phyloP scores from a whole-genome alignment of 2,329 filamentous ascomycete genomes.

The Didymella lethalis region DNA sequence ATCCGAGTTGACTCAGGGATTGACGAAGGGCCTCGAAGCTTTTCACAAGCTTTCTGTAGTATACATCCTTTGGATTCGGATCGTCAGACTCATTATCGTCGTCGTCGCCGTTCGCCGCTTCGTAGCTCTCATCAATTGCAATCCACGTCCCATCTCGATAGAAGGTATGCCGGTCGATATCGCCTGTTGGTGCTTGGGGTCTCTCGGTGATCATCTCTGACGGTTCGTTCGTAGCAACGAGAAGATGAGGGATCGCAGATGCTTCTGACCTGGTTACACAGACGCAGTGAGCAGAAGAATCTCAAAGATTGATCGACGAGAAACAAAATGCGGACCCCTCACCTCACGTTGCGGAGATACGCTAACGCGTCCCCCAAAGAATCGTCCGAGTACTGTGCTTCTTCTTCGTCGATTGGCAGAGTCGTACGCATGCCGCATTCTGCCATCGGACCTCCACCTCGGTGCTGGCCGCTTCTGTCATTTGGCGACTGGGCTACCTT shows the following conservation, averaged over 20 bases:
- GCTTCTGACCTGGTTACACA: slow-evolving; percentile 71
- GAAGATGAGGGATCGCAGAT: slow-evolving; percentile 73
- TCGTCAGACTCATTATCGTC: slow-evolving; percentile 18
- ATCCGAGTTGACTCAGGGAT: slow-evolving; percentile 65
- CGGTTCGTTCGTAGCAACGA: slow-evolving; percentile 63
- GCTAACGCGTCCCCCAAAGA: slow-evolving; percentile 42
- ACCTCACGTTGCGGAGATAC: slow-evolving; percentile 49
- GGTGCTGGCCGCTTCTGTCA: slow-evolving; percentile 10
- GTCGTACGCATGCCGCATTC: slow-evolving; percentile 41
- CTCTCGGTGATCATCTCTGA: slow-evolving; percentile 24
- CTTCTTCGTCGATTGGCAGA: slow-evolving; percentile 35
- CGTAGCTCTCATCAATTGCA: slow-evolving; percentile 53
- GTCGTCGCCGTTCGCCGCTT: slow-evolving; percentile 29
- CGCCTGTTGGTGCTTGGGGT: slow-evolving; percentile 57
- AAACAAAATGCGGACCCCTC: slow-evolving; percentile 6
- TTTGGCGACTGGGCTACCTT: not conserved
- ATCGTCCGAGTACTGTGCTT: slow-evolving; percentile 38
- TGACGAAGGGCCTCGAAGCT: slow-evolving; percentile 72
- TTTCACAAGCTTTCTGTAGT: slow-evolving; percentile 70
- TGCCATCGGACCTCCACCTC: slow-evolving; percentile 17
- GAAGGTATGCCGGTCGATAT: slow-evolving; percentile 64
- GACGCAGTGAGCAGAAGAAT: slow-evolving; percentile 24
- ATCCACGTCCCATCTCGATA: slow-evolving; percentile 84
- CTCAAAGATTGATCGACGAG: not conserved
- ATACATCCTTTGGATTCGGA: slow-evolving; percentile 65